Evolutionary conservation across 805 yeast species (phyloP), one percentile per base, ranked within the genome.

Genomic region (Kuraishia floccosa): DNA sequence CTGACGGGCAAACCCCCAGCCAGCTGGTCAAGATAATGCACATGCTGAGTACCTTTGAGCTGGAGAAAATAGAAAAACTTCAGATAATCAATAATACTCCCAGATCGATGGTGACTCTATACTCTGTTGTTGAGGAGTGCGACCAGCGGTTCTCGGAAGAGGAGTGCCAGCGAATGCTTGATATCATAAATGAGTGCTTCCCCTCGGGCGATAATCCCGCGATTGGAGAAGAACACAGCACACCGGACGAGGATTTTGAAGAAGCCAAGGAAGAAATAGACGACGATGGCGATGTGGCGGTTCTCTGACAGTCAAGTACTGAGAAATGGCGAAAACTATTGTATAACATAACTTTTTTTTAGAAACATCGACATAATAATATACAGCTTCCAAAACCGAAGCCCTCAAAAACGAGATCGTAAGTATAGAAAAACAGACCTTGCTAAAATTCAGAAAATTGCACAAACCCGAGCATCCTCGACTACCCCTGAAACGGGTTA

Each of bases 51-150:
- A 42, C 57, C 21, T 75, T 66, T 37, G 67, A 65, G 18, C 58
- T 89, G 32, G 86, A 79, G 56, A 82, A 84, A 51, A 76, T 82
- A 17, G 98, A 89, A 47, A 73, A 76, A 40, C 58, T 89, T 25
- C 96, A 89, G 54, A 71, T 89, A 24, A 67, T 87, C 34, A 87
- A 89, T 50, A 62, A 76, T 6, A 63, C 84, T 18, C 98, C 98
- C 1, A 61, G 77, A 28, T 72, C 84, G 4, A 58, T 84, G 63
- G 96, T 87, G 9, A 77, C 72, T 23, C 60, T 89, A 31, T 85
- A 75, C 49, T 66, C 91, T 0, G 58, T 89, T 18, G 74, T 89
- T 1, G 98, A 89, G 48, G 97, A 91, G 48, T 89, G 95, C 52
- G 98, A 89, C 42, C 75, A 72, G 38, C 63, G 98, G 42, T 79